Base-by-base conservation (phyloP, 164 flowering plant genomes). In the Euptelea pleiosperma region DNA sequence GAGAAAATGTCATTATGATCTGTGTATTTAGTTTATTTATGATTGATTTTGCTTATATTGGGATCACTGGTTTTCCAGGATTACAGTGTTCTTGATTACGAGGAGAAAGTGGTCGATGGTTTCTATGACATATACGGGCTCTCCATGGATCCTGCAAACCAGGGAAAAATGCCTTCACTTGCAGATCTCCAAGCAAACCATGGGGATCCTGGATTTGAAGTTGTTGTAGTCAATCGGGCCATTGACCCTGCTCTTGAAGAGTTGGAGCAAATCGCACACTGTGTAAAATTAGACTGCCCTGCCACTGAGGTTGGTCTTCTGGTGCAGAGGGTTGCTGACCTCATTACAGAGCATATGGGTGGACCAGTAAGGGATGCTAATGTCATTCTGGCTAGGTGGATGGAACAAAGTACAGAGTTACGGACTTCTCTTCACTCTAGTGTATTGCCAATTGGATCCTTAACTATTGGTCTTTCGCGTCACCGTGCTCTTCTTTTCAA, bases 401-500 rank as follows among this genome's bases (percentile, higher is more conserved):
- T 77, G 73, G 98, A 91, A 51, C 83, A 70, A 65, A 85, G 83
- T 70, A 72, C 72, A 22, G 90, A 91, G 63, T 75, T 89, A 62
- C 85, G 86, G 62, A 66, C 81, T 55, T 83, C 95, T 63, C 91
- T 86, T 52, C 89, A 89, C 15, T 77, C 98, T 41, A 77, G 70
- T 68, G 69, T 91, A 28, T 78, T 87, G 69, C 99, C 98, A n/a
- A 77, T 94, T 73, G 98, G 99, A 19, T 81, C 90, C 67, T 65
- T 91, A 58, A 85, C 75, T 68, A 64, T 87, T 61, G 99, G 99
- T 44, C 65, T 91, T 16, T 89, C 94, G 19, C 82, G 98, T 16
- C 99, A 94, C 44, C 88, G 99, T 29, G 94, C 99, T 63, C 78
- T 94, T 74, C 99, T 94, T 64, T 94, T 94, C 70, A 94, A 94